Conservation (phyloP, 2,329 filamentous ascomycete genomes). For the Thermothelomyces thermophilus region DNA sequence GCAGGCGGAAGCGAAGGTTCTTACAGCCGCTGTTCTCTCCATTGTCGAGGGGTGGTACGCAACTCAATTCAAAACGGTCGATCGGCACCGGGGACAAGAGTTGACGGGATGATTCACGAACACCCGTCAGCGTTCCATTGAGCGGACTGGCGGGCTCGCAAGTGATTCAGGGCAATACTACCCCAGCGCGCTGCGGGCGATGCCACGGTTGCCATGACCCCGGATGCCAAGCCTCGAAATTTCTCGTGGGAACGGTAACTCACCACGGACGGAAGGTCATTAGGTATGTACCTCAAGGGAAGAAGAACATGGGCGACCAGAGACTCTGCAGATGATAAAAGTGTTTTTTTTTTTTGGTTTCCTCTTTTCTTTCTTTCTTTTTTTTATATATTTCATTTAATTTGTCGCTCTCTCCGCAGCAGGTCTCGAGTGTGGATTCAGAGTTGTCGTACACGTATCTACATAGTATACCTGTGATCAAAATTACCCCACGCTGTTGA, state of each 20-base stretch:
- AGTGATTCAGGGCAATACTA: constrained; percentile 1
- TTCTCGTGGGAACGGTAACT: constrained; percentile 3
- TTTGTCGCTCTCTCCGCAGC: no score
- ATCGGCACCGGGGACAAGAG: not conserved
- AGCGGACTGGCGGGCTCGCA: no score
- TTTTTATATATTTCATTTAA: no score
- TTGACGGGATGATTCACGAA: not conserved
- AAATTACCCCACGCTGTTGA: no score
- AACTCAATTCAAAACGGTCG: constrained; percentile 6
- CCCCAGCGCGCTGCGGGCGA: not conserved
- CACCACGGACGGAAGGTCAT: not conserved
- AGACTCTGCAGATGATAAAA: no score
- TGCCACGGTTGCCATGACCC: constrained; percentile 3
- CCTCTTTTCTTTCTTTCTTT: no score
- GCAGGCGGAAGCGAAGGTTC: constrained; percentile 3
- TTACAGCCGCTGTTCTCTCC: not conserved
- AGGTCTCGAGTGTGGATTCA: no score
- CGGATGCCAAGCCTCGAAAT: constrained; percentile 6
- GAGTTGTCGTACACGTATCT: no score
- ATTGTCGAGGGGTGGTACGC: no score
- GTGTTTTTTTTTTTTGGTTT: no score
- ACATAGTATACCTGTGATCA: no score
- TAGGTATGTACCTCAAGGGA: not conserved
- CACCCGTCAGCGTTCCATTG: constrained; percentile 7
- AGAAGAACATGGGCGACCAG: not conserved